Base-by-base conservation (phyloP, 129 eudicot genomes). In the Dittrichia graveolens region DNA sequence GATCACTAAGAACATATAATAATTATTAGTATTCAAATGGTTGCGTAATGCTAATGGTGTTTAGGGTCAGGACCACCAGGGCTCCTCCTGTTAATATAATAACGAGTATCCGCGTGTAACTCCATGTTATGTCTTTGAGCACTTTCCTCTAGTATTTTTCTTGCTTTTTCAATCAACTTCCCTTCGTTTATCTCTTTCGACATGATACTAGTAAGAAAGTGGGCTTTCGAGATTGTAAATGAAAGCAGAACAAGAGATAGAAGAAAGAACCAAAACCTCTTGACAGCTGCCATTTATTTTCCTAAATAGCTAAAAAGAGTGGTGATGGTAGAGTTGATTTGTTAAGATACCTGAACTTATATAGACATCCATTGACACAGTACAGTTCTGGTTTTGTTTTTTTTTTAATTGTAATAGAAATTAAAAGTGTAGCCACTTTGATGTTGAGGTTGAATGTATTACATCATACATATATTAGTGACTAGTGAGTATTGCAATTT, bases 61-160 rank as follows among this genome's bases (percentile, higher is more conserved):
- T 72, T 83, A 5, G 88, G 88, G 63, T 84, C 88, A 31, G 88
- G 88, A 61, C 90, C 90, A 48, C 87, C 90, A 5, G 87, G 91
- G 71, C 87, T 83, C 41, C 56, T 41, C 59, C 91, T 70, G 74
- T 80, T 66, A n/a, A 75, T 45, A 56, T 76, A 63, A 65, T 71
- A 75, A 37, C 34, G 75, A 40, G 66, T 48, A 41, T 44, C 31
- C 31, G 31, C 49, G 45, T 31, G 65, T 46, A 64, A 64, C 50
- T 18, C 68, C 67, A 50, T 75, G 24, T 79, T 65, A 42, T 18
- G 74, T 49, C 75, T 65, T 54, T 75, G 70, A 47, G 47, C 66
- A 72, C 62, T 87, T 49, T 31, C 87, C 61, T 67, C 73, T 67
- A 87, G 13, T 34, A 82, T 80, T 58, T 82, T 76, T 46, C 62